Percentiles rank a stretch among this genome's conserved stretches.
Conservation (phyloP, 352 stramenopile species). For the Phytopythium ostracodes region DNA sequence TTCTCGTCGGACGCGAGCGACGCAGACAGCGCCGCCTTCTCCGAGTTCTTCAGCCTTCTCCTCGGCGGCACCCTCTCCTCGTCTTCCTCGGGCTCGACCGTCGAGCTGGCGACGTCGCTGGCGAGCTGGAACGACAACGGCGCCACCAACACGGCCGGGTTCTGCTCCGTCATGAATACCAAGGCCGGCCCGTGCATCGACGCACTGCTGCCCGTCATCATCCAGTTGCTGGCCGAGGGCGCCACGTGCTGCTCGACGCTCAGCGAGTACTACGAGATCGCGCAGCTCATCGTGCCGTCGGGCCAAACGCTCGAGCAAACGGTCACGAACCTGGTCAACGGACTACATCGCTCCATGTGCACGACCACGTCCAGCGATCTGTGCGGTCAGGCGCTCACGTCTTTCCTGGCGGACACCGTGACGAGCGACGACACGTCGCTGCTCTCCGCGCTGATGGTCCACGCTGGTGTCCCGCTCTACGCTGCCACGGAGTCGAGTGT, state of each 20-base stretch:
- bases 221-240: constrained; percentile 38
- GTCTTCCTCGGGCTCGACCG: constrained; percentile 8
- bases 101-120: constrained; percentile 25
- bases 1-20: constrained; percentile 22
- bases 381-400: constrained; percentile 42
- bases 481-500: constrained; percentile 32
- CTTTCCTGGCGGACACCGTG: constrained; percentile 28
- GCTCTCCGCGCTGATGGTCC: constrained; percentile 37
- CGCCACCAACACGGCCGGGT: constrained; percentile 30
- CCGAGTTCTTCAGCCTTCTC: constrained; percentile 34
- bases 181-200: constrained; percentile 42
- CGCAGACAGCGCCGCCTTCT: constrained; percentile 32
- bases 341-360: constrained; percentile 53
- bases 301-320: constrained; percentile 42
- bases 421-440: constrained; percentile 31
- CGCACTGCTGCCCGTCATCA: constrained; percentile 33
- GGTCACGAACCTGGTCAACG: constrained; percentile 42
- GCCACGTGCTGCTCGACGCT: constrained; percentile 45
- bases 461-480: constrained; percentile 44
- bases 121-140: constrained; percentile 34
- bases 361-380: constrained; percentile 33
- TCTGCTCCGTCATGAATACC: constrained; percentile 57
- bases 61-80: constrained; percentile 22
- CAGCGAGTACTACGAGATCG: constrained; percentile 38
- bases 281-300: constrained; percentile 39